phyloP scores from a whole-genome alignment of 75 land plant species.

The Chamaecyparis obtusa region DNA sequence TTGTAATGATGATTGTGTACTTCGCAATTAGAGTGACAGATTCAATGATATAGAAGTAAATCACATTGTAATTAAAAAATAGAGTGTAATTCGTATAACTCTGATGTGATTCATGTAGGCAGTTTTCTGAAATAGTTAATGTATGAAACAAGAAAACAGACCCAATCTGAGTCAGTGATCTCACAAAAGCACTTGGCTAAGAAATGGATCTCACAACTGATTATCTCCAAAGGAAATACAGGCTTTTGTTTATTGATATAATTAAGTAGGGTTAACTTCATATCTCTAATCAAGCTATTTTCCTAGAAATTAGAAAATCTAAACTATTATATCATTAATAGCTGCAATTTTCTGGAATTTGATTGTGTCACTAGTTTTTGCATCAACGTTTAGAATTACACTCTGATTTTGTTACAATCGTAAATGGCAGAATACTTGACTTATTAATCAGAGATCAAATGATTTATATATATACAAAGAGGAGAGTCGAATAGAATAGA shows the following conservation, averaged over 20 bases:
- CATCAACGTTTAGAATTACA: no score
- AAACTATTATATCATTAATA: neutral
- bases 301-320: neutral
- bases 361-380: no score
- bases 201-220: neutral
- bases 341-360: no score
- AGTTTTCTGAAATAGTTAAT: neutral
- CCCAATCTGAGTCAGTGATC: neutral
- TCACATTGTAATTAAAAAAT: neutral
- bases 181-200: slow-evolving; percentile 1
- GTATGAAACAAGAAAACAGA: neutral
- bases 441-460: no score
- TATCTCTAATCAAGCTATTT: neutral
- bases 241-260: neutral
- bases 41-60: neutral
- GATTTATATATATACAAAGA: no score
- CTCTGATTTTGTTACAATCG: no score
- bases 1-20: neutral
- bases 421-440: no score
- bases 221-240: neutral
- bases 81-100: neutral
- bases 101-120: neutral
- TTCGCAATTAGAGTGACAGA: neutral
- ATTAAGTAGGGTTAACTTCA: neutral
- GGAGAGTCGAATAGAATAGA: no score